Evolutionary conservation across 225 moss, liverwort and hornwort species (phyloP).

Genomic region (Pseudisothecium myosuroides): DNA sequence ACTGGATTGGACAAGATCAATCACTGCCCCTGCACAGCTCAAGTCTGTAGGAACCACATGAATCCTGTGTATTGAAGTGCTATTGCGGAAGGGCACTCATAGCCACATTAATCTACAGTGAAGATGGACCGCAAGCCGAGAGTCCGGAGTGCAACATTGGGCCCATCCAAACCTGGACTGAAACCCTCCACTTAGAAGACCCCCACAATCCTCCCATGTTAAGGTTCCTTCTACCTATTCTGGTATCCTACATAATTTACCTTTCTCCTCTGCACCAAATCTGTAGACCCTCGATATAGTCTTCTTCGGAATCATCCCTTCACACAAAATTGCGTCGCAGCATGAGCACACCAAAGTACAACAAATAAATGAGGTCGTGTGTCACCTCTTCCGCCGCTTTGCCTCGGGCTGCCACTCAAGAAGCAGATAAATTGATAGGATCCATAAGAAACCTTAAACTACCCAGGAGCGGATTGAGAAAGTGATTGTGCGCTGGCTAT

Average conservation of each 20-base stretch:
- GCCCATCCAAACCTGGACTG: neutral
- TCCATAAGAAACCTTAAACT: neutral
- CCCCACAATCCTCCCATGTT: neutral
- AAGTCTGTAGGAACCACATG: neutral
- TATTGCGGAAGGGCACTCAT: neutral
- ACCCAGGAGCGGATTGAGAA: neutral
- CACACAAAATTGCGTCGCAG: constrained; percentile 16
- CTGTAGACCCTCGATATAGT: neutral
- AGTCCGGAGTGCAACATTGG: neutral
- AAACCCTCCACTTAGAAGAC: neutral
- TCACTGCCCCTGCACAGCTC: neutral
- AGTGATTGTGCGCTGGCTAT: neutral
- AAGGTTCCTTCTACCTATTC: neutral
- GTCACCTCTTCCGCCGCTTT: constrained; percentile 44
- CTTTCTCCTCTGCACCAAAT: constrained; percentile 4
- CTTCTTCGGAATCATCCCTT: constrained; percentile 5
- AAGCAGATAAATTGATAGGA: neutral
- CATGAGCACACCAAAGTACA: constrained; percentile 3
- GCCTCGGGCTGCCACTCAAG: constrained; percentile 30
- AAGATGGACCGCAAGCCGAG: neutral
- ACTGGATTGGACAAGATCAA: neutral
- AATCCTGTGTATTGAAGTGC: neutral
- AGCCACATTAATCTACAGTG: neutral
- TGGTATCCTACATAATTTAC: constrained; percentile 6
- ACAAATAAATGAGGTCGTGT: neutral